A percentile compares a stretch with the other conserved stretches of the same genome.
These are phyloP conservation scores for Penicillium sclerotiorum DNA, from an alignment of 2,329 filamentous ascomycete species.

Conservation along the genomic window DNA sequence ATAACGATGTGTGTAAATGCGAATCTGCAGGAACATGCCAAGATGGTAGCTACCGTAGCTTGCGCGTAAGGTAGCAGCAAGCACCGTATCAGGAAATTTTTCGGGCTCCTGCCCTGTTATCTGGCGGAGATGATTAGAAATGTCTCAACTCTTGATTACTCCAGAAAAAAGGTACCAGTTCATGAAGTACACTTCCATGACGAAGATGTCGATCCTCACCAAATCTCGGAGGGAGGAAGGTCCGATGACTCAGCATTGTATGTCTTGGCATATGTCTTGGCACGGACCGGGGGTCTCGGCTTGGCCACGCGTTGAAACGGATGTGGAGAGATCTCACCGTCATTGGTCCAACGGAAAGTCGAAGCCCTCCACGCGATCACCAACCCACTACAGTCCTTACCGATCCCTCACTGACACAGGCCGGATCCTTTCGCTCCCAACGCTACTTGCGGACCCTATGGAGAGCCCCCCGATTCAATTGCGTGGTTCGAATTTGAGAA, in stretches of 20 bases:
- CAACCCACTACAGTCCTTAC: not conserved
- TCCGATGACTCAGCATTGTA: constrained; percentile 10
- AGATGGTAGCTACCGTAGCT: too few species aligned
- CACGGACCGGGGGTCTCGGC: too few species aligned
- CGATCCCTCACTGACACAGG: not conserved
- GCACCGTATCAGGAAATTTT: too few species aligned
- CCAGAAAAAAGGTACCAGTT: too few species aligned
- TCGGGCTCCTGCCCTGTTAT: too few species aligned
- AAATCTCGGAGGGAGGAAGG: not conserved
- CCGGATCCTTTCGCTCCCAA: not conserved
- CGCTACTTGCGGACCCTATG: not conserved
- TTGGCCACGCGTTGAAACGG: too few species aligned
- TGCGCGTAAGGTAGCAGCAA: too few species aligned
- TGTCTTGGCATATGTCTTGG: too few species aligned
- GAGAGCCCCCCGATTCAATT: not conserved
- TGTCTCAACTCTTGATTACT: too few species aligned
- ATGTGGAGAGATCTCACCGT: too few species aligned
- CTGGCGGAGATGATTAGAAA: not conserved
- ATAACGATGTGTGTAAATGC: too few species aligned
- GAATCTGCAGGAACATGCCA: too few species aligned
- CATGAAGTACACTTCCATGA: not conserved
- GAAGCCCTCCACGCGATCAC: not conserved
- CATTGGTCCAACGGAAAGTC: not conserved
- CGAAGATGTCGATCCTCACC: not conserved
- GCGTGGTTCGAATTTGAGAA: constrained; percentile 5